phyloP scores from a whole-genome alignment of 805 yeast species.

The Ogataea pilisensis region DNA sequence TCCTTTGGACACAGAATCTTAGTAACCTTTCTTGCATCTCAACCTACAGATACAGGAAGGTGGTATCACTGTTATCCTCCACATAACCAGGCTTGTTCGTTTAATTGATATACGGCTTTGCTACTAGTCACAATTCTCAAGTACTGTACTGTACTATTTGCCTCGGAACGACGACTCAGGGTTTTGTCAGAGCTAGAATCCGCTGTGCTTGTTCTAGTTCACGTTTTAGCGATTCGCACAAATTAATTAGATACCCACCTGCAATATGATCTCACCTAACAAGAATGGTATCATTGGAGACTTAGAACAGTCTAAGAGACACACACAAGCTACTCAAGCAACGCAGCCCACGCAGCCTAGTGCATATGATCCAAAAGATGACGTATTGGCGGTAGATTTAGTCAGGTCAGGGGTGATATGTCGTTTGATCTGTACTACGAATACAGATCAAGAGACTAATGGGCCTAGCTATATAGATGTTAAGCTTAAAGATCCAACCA shows the following conservation, averaged over 20 bases:
- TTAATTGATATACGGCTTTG: too few relatives aligned
- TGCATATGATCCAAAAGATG: constrained; percentile 23
- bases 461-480: constrained; percentile 30
- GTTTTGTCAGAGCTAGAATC: too few relatives aligned
- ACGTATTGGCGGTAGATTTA: constrained; percentile 24
- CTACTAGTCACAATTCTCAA: too few relatives aligned
- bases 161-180: too few relatives aligned
- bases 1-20: too few relatives aligned
- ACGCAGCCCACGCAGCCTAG: constrained; percentile 39
- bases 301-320: constrained; percentile 2
- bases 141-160: too few relatives aligned
- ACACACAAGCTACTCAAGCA: constrained; percentile 22
- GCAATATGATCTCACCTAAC: constrained; percentile 1
- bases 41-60: background rate
- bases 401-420: constrained; percentile 32
- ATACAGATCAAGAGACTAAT: constrained; percentile 17
- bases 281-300: background rate
- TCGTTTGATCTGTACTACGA: constrained; percentile 32
- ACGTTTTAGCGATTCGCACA: too few relatives aligned
- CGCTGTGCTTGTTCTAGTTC: too few relatives aligned
- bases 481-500: constrained; percentile 13
- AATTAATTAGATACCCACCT: too few relatives aligned
- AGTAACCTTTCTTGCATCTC: background rate
- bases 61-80: too few relatives aligned
- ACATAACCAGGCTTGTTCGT: too few relatives aligned